Evolutionary conservation across 2,329 filamentous ascomycete genomes (phyloP).

Genomic region (Neoascochyta sp.): DNA sequence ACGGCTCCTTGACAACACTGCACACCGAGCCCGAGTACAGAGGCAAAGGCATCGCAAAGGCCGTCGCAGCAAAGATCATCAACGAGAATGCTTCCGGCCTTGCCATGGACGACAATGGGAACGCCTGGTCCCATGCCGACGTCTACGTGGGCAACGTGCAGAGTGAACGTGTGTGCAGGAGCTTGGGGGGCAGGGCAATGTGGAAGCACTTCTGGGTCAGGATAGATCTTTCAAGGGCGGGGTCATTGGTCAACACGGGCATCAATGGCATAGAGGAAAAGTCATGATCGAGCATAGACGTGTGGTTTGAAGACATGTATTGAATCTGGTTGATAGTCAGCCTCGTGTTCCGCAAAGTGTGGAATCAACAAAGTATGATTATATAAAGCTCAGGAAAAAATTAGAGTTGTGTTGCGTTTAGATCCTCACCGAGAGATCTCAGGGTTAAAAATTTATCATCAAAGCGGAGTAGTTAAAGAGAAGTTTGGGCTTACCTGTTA

Average conservation of each 20-base stretch:
- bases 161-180: constrained; percentile 61
- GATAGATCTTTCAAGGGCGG: constrained; percentile 38
- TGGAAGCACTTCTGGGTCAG: constrained; percentile 60
- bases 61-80: constrained; percentile 57
- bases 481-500: constrained; percentile 34
- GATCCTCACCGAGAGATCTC: constrained; percentile 56
- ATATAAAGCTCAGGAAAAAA: constrained; percentile 60
- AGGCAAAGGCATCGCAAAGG: constrained; percentile 60
- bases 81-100: constrained; percentile 38
- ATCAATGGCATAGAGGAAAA: no score
- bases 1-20: constrained; percentile 59
- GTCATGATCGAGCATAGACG: constrained; percentile 1
- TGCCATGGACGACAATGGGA: constrained; percentile 37
- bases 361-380: constrained; percentile 2
- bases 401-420: constrained; percentile 64
- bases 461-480: constrained; percentile 37
- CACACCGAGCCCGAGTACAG: constrained; percentile 60
- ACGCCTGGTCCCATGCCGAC: constrained; percentile 59
- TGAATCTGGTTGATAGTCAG: constrained; percentile 23
- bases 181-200: constrained; percentile 54
- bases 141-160: constrained; percentile 59
- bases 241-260: constrained; percentile 9
- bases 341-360: constrained; percentile 4
- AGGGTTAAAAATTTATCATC: constrained; percentile 68
- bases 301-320: neutral